Evolutionary conservation across 495 filamentous ascomycete genomes (phyloP).

Genomic region (Aspergillus coremiiformis): DNA sequence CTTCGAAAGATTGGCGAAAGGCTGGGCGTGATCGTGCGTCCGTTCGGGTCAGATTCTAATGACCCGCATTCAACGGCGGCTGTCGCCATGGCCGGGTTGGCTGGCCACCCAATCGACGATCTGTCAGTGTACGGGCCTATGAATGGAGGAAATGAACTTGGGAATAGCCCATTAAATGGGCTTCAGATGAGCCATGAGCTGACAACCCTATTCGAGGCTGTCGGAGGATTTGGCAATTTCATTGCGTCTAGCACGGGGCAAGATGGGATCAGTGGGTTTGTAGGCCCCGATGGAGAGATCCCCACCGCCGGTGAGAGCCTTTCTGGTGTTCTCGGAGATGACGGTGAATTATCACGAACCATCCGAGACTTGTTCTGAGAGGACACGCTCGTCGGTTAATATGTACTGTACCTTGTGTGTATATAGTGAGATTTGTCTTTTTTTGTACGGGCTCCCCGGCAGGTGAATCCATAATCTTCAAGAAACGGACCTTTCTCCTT

Average conservation of each 20-base stretch:
- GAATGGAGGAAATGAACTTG: conserved; percentile 41
- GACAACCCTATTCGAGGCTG: conserved; percentile 63
- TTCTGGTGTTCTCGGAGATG: conserved; percentile 47
- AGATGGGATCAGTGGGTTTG: conserved; percentile 40
- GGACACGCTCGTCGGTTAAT: not conserved
- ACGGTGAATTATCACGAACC: conserved; percentile 57
- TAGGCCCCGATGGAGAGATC: conserved; percentile 36
- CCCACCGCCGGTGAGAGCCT: conserved; percentile 42
- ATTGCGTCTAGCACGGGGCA: conserved; percentile 27
- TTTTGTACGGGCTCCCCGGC: too few species aligned
- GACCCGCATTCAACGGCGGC: conserved; percentile 61
- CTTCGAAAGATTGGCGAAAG: conserved; percentile 74
- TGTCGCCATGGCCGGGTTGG: conserved; percentile 66
- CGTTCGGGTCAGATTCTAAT: conserved; percentile 29
- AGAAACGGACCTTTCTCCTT: too few species aligned
- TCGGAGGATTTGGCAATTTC: conserved; percentile 49
- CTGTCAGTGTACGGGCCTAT: conserved; percentile 46
- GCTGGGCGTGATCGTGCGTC: conserved; percentile 59
- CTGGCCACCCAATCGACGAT: conserved; percentile 60
- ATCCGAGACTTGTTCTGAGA: conserved; percentile 60
- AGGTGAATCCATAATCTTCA: too few species aligned
- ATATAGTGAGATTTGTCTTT: too few species aligned
- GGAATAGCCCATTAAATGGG: conserved; percentile 54
- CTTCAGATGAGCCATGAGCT: conserved; percentile 58
- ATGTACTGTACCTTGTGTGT: too few species aligned